Evolutionary conservation across 2,329 filamentous ascomycete species (phyloP).

Genomic region (Stemphylium lycopersici): DNA sequence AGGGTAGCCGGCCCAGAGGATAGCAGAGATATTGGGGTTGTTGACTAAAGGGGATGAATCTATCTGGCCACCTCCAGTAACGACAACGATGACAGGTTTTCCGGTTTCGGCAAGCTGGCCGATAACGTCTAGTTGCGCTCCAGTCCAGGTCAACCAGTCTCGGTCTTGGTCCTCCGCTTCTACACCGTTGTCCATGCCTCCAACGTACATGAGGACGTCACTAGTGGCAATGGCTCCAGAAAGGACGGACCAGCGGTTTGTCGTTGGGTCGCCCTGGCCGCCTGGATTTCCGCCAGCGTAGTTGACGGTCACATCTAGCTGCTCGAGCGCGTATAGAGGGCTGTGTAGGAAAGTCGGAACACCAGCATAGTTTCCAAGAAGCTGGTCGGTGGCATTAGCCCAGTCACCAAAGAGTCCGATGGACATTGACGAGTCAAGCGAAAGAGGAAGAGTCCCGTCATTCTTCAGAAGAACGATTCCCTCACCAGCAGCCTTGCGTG

Average conservation of each 20-base stretch:
- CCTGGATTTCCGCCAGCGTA: slow-evolving; percentile 33
- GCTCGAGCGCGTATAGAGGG: slow-evolving; percentile 59
- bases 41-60: slow-evolving; percentile 59
- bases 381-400: slow-evolving; percentile 60
- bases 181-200: slow-evolving; percentile 61
- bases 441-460: slow-evolving; percentile 58
- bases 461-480: slow-evolving; percentile 59
- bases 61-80: slow-evolving; percentile 61
- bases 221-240: slow-evolving; percentile 34
- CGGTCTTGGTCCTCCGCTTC: slow-evolving; percentile 63
- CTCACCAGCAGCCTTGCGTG: slow-evolving; percentile 59
- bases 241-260: slow-evolving; percentile 27
- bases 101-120: slow-evolving; percentile 53
- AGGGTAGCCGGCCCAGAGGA: slow-evolving; percentile 66
- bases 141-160: slow-evolving; percentile 59
- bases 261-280: slow-evolving; percentile 39
- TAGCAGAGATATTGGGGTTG: slow-evolving; percentile 56
- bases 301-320: slow-evolving; percentile 50
- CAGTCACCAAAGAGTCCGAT: slow-evolving; percentile 66
- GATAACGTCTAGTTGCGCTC: slow-evolving; percentile 60
- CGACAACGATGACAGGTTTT: slow-evolving; percentile 61
- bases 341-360: slow-evolving; percentile 61
- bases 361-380: slow-evolving; percentile 67
- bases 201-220: slow-evolving; percentile 63
- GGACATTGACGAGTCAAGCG: slow-evolving; percentile 45